Percentiles rank a stretch among this genome's conserved stretches.
These are phyloP conservation scores for Coemansia sp. DNA, from an alignment of 192 early-diverging fungal genomes.

Conservation along the genomic window DNA sequence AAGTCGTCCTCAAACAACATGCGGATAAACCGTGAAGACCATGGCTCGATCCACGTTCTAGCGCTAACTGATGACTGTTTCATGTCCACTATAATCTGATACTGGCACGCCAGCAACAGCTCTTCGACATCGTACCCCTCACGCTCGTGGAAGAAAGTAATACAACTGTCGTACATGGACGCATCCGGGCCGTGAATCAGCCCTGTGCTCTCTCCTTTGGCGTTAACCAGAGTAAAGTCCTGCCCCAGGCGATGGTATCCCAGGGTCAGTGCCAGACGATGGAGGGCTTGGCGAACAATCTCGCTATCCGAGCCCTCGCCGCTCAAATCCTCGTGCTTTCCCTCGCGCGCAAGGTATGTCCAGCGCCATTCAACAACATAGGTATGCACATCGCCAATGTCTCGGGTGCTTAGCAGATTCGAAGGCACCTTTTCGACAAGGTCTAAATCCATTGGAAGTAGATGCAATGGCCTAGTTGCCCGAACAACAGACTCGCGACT, in stretches of 20 bases:
- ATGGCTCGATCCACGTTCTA: slow-evolving; percentile 54
- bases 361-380: slow-evolving; percentile 57
- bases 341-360: slow-evolving; percentile 55
- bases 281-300: slow-evolving; percentile 51
- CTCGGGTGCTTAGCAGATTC: slow-evolving; percentile 42
- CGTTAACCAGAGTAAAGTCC: slow-evolving; percentile 54
- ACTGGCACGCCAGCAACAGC: slow-evolving; percentile 49
- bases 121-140: slow-evolving; percentile 51
- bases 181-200: slow-evolving; percentile 31
- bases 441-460: slow-evolving; percentile 50
- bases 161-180: slow-evolving; percentile 44
- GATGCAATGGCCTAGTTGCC: slow-evolving; percentile 47
- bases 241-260: slow-evolving; percentile 38
- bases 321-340: slow-evolving; percentile 39
- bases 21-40: slow-evolving; percentile 47
- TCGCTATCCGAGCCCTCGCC: slow-evolving; percentile 53
- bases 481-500: slow-evolving; percentile 37
- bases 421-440: slow-evolving; percentile 11
- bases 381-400: slow-evolving; percentile 54
- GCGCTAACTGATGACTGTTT: slow-evolving; percentile 53
- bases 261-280: slow-evolving; percentile 47
- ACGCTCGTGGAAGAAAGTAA: slow-evolving; percentile 55
- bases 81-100: slow-evolving; percentile 55
- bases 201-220: slow-evolving; percentile 55
- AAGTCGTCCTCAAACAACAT: slow-evolving; percentile 54